Base-by-base conservation (phyloP, 1,139 yeast species). In the Spencermartinsiella ligniputridi region DNA sequence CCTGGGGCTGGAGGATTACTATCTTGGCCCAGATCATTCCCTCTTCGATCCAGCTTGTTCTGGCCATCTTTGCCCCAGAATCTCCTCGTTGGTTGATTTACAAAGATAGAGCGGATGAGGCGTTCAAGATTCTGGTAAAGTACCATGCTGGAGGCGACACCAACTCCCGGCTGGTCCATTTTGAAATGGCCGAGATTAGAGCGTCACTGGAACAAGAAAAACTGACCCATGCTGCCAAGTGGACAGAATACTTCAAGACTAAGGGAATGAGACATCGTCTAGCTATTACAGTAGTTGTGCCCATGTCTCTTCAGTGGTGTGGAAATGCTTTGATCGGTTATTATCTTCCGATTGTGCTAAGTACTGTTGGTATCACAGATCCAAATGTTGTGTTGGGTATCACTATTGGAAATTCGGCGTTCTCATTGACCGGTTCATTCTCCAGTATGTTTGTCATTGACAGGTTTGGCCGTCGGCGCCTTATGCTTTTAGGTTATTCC, bases 41-140 rank as follows among this genome's bases (percentile, higher is more conserved):
- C 12, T 39, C 41, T 8, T 6, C 19, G 4, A 15, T 29, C 29
- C 24, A 32, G 27, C 17, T 32, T 13, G 20, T 18, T 37, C 38
- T 27, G 13, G 30, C 16, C 47, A 45, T 40, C 36, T 64, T 73
- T 49, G 63, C 79, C 49, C 84, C 81, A n/a, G 85, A 80, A 60
- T 76, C 84, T 3, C 85, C 86, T 33, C 72, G 53, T 20, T 49
- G 51, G 49, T 34, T 50, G 39, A 16, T 51, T 32, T 20, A 37
- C 15, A 38, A 41, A 27, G 41, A 39, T 12, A 17, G 50, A 15
- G 18, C 24, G 19, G 51, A 48, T 11, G 49, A 47, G 32, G 51
- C 22, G 21, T 74, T 75, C 45, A 62, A 66, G 16, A 92, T 88
- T 3, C 66, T 89, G 44, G 50, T 39, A 43, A 51, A 49, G 39